phyloP scores from a whole-genome alignment of 176 grass and related monocot species.

The Echinochloa phyllopogon region DNA sequence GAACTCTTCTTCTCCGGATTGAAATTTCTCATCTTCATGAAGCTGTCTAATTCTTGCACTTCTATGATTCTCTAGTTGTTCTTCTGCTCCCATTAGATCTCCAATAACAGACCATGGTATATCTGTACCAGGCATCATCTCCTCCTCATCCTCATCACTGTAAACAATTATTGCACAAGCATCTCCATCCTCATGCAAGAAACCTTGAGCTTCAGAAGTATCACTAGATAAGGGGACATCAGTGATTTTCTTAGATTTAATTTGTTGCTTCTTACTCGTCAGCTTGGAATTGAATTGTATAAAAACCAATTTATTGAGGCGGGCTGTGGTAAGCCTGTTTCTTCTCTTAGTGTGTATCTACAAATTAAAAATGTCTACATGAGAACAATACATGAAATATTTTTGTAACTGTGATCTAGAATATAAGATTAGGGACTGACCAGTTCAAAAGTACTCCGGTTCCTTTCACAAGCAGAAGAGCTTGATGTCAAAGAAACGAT shows the following conservation, averaged over 20 bases:
- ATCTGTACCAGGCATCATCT: not conserved
- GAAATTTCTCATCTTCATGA: not conserved
- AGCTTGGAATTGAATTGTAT: not conserved
- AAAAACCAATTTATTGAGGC: not conserved
- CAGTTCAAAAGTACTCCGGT: too few species aligned
- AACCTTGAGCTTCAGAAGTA: constrained; percentile 11
- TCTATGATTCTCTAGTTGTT: not conserved
- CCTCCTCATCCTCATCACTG: not conserved
- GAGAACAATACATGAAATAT: not conserved
- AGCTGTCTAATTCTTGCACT: not conserved
- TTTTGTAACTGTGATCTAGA: too few species aligned
- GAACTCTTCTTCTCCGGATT: not conserved
- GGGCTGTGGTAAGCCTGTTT: constrained; percentile 1
- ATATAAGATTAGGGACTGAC: too few species aligned
- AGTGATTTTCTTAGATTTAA: not conserved
- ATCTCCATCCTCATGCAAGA: not conserved
- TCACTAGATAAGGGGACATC: not conserved
- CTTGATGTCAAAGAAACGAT: too few species aligned
- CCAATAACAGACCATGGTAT: not conserved
- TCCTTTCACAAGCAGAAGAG: too few species aligned
- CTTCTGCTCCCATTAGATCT: not conserved
- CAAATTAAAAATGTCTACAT: not conserved
- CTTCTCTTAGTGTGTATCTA: constrained; percentile 14
- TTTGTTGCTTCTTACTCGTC: not conserved
- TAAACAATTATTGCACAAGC: not conserved